Conservation (phyloP, 1,139 yeast genomes). For the Eremothecium cymbalariae region DNA sequence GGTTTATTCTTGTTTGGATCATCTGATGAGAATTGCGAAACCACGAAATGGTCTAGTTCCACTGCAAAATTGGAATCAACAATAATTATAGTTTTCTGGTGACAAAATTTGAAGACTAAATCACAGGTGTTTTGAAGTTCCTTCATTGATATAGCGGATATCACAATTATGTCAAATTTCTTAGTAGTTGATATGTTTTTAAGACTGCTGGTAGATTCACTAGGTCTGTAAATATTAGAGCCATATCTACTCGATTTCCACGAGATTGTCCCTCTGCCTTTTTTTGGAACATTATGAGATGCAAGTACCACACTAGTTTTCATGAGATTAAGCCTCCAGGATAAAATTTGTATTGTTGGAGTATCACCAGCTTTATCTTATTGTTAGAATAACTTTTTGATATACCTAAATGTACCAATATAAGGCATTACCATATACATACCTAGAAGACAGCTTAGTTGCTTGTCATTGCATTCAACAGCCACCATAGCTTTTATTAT, state of each 20-base stretch:
- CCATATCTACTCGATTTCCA: slow-evolving; percentile 30
- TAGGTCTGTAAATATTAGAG: slow-evolving; percentile 28
- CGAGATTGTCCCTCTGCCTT: slow-evolving; percentile 22
- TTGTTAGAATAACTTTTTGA: too few species aligned
- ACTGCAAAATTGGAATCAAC: slow-evolving; percentile 27
- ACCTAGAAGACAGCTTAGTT: slow-evolving; percentile 19
- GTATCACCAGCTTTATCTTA: slow-evolving; percentile 26
- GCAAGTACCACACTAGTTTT: slow-evolving; percentile 7
- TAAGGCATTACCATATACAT: too few species aligned
- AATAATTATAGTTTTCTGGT: slow-evolving; percentile 18
- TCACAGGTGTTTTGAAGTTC: slow-evolving; percentile 17
- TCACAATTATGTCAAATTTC: slow-evolving; percentile 21
- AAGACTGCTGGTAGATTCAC: slow-evolving; percentile 23
- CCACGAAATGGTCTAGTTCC: slow-evolving; percentile 19
- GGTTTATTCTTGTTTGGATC: background rate
- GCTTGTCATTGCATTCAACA: slow-evolving; percentile 8
- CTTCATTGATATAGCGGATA: slow-evolving; percentile 24
- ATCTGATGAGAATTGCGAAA: slow-evolving; percentile 8
- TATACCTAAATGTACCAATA: too few species aligned
- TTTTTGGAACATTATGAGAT: slow-evolving; percentile 4
- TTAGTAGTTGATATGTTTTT: slow-evolving; percentile 10
- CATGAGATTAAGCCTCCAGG: slow-evolving; percentile 29
- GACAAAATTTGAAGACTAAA: slow-evolving; percentile 15
- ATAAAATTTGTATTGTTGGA: slow-evolving; percentile 26
- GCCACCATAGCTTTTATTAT: slow-evolving; percentile 8